Percentiles rank a stretch among this genome's conserved stretches.
Conservation (phyloP, 192 early-diverging fungal genomes). For the Borealophlyctis nickersoniae region DNA sequence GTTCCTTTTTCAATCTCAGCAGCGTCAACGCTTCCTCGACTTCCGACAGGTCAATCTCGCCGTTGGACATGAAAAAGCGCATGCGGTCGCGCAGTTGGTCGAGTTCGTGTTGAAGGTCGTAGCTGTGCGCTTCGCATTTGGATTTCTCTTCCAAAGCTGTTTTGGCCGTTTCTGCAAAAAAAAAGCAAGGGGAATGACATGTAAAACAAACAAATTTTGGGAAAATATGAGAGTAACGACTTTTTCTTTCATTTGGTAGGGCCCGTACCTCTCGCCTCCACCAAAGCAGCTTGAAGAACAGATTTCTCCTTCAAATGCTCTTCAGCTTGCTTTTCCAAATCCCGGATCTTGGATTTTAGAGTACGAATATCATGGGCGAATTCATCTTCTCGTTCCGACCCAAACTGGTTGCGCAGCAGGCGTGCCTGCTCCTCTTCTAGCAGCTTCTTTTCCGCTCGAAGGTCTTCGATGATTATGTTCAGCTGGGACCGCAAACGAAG, state of each 20-base stretch:
- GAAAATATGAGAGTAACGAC: too few relatives aligned
- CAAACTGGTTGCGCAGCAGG: constrained; percentile 40
- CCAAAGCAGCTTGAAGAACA: constrained; percentile 19
- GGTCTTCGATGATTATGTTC: constrained; percentile 44
- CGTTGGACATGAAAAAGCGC: constrained; percentile 26
- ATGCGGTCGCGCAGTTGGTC: constrained; percentile 35
- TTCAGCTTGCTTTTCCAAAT: constrained; percentile 27
- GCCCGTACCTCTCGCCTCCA: constrained; percentile 15
- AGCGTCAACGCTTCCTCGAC: constrained; percentile 55
- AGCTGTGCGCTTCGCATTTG: constrained; percentile 22
- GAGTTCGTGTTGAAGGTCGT: constrained; percentile 39
- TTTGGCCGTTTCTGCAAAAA: constrained; percentile 13
- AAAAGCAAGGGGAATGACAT: too few relatives aligned
- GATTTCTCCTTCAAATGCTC: constrained; percentile 35
- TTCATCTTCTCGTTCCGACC: constrained; percentile 39
- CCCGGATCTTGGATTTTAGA: constrained; percentile 29
- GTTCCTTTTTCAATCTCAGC: constrained; percentile 36
- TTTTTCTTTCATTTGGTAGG: too few relatives aligned
- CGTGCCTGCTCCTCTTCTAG: constrained; percentile 46
- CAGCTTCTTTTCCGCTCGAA: constrained; percentile 43
- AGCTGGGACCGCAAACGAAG: constrained; percentile 29
- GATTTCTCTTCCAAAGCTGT: constrained; percentile 25
- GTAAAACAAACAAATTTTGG: too few relatives aligned
- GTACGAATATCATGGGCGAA: constrained; percentile 33
- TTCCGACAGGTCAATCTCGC: constrained; percentile 39